Percentiles rank a stretch among this genome's conserved stretches.
Evolutionary conservation across 129 eudicot species (phyloP).

Genomic region (Heracleum sosnowskyi): DNA sequence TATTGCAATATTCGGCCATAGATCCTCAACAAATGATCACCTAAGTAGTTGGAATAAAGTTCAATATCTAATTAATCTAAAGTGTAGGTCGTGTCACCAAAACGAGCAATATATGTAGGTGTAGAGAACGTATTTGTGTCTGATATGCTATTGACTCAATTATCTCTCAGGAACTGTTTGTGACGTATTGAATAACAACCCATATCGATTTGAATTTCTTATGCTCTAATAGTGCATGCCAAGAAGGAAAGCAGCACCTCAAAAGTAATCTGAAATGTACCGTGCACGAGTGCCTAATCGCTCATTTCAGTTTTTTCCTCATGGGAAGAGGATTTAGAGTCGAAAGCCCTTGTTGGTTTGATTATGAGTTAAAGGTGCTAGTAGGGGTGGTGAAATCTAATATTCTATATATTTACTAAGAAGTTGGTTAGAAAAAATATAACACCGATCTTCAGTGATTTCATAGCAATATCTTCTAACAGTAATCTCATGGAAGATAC

Average conservation of each 20-base stretch:
- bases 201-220: background rate
- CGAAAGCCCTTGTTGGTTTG: background rate
- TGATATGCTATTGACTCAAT: background rate
- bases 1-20: background rate
- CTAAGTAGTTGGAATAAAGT: background rate
- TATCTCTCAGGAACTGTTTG: background rate
- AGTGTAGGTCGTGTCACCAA: background rate
- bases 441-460: background rate
- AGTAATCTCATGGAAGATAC: background rate
- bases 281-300: background rate
- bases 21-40: background rate
- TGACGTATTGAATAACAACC: background rate
- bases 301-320: background rate
- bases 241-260: background rate
- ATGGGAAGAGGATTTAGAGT: background rate
- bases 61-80: background rate
- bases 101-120: background rate
- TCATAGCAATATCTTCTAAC: background rate
- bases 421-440: background rate
- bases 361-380: background rate
- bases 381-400: background rate
- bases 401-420: background rate
- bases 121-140: background rate
- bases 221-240: background rate
- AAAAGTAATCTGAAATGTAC: background rate